Evolutionary conservation across 352 stramenopile genomes (phyloP).

Genomic region (Phytopythium mirpurense): DNA sequence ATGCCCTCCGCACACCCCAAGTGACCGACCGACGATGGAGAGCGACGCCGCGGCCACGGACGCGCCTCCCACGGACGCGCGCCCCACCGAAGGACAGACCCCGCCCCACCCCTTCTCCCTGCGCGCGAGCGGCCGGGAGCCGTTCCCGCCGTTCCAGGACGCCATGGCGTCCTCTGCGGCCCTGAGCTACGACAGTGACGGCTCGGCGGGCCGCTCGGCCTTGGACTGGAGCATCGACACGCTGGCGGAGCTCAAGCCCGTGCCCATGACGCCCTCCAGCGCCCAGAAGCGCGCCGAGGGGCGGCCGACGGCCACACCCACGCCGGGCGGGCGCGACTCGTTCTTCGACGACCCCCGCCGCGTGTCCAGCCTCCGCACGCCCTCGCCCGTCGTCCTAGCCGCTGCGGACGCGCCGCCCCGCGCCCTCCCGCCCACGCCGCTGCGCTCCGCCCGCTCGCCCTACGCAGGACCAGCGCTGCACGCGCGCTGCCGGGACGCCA

Average conservation of each 20-base stretch:
- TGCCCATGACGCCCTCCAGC: conserved; percentile 39
- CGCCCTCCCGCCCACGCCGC: background rate
- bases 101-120: conserved; percentile 39
- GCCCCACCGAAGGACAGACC: no score
- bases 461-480: conserved; percentile 22
- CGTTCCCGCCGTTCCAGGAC: conserved; percentile 44
- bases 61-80: no score
- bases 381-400: background rate
- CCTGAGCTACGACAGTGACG: conserved; percentile 1
- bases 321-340: background rate
- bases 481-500: conserved; percentile 34
- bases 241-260: conserved; percentile 52
- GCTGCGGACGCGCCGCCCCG: background rate
- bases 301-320: background rate
- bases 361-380: background rate
- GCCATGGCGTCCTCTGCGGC: conserved; percentile 20
- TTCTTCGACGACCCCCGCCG: background rate
- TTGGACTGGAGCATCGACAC: conserved; percentile 69
- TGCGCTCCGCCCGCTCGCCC: conserved; percentile 1
- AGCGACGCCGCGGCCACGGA: background rate
- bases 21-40: background rate
- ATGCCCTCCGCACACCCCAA: background rate
- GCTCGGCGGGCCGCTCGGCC: conserved; percentile 8
- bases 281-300: conserved; percentile 20
- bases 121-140: conserved; percentile 24